phyloP scores from a whole-genome alignment of 805 yeast species.

The Ogataea saltuana region DNA sequence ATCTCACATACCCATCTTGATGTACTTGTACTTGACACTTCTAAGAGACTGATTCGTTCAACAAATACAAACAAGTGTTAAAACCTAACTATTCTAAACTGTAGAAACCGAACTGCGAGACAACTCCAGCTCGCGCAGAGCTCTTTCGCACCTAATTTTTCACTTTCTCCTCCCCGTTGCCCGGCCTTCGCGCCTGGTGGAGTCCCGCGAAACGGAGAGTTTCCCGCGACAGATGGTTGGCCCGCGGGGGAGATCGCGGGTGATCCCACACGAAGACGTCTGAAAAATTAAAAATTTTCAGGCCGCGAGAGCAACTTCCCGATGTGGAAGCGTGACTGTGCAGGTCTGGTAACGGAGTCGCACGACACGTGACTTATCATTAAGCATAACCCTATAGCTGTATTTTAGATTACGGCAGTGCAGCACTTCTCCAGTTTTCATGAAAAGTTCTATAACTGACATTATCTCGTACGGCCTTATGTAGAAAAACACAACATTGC shows the following conservation, averaged over 20 bases:
- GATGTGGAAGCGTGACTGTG: not conserved
- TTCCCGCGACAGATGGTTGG: not conserved
- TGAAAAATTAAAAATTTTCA: not conserved
- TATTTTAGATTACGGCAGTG: not conserved
- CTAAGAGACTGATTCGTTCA: not conserved
- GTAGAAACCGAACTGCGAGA: slow-evolving; percentile 7
- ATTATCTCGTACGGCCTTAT: not conserved
- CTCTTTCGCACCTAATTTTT: slow-evolving; percentile 4
- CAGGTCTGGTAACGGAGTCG: no score
- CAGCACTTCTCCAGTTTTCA: not conserved
- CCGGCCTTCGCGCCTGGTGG: not conserved
- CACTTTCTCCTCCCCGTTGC: slow-evolving; percentile 1
- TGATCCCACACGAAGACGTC: no score
- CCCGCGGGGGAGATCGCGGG: no score
- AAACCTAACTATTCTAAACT: not conserved
- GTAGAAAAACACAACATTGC: not conserved
- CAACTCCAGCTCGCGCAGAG: not conserved
- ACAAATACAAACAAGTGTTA: not conserved
- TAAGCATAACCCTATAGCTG: not conserved
- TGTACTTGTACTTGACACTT: slow-evolving; percentile 9
- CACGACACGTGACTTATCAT: no score
- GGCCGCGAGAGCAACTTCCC: not conserved
- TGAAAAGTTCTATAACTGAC: not conserved
- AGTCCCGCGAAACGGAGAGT: no score
- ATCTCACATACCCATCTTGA: slow-evolving; percentile 25